Percentiles rank a stretch among this genome's conserved stretches.
phyloP scores from a whole-genome alignment of 208 protist genomes.

The Leishmania turanica region DNA sequence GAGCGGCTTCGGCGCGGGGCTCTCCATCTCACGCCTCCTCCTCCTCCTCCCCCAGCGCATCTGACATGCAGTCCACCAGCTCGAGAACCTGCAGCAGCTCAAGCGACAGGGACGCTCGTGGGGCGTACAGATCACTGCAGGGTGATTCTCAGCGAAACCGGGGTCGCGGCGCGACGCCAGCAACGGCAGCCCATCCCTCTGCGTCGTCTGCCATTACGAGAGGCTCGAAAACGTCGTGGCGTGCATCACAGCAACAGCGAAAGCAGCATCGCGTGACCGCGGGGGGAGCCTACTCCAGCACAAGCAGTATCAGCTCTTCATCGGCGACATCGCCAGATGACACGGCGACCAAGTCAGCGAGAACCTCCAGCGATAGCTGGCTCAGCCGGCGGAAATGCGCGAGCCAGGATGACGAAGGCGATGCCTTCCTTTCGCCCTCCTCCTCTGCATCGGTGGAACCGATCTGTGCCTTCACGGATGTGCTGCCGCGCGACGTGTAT shows the following conservation, averaged over 20 bases:
- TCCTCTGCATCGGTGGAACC: conserved; percentile 7
- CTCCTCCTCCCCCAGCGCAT: background rate
- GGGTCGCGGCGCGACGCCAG: background rate
- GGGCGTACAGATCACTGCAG: background rate
- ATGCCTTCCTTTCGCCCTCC: conserved; percentile 7
- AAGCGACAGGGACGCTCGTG: background rate
- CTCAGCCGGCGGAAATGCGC: background rate
- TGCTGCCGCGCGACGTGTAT: conserved; percentile 60
- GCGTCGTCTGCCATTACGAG: background rate
- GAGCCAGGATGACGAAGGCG: background rate
- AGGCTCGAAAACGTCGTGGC: background rate
- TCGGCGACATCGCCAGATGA: conserved; percentile 1
- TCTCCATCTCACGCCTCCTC: conserved; percentile 6
- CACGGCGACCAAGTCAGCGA: background rate
- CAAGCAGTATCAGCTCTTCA: background rate
- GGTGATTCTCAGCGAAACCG: background rate
- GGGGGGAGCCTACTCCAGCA: background rate
- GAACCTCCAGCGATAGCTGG: background rate
- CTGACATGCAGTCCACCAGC: background rate
- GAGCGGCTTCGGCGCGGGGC: background rate
- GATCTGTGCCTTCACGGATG: conserved; percentile 21
- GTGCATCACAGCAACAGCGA: background rate
- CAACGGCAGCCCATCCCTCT: background rate
- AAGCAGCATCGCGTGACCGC: background rate
- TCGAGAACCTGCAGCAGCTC: background rate